These are phyloP conservation scores for Ogataea philodendri DNA, from an alignment of 805 yeast species.

Conservation along the genomic window DNA sequence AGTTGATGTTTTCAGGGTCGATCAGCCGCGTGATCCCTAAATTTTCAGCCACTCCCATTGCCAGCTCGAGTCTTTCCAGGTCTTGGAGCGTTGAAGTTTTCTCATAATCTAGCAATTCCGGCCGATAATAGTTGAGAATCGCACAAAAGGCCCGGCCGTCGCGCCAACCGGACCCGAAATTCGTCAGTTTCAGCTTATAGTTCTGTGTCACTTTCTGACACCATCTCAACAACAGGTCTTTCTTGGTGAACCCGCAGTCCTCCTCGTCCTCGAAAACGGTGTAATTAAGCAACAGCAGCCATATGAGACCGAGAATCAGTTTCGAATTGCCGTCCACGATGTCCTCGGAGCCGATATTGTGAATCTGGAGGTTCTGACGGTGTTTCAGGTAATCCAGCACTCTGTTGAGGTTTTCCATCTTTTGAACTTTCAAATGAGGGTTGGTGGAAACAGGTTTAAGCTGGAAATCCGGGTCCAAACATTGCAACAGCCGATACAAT, in stretches of 20 bases:
- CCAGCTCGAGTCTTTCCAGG: constrained; percentile 34
- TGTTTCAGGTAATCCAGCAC: constrained; percentile 41
- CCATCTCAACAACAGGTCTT: constrained; percentile 51
- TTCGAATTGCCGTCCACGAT: constrained; percentile 48
- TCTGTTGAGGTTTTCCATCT: constrained; percentile 45
- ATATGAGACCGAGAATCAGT: constrained; percentile 45
- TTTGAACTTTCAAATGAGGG: constrained; percentile 45
- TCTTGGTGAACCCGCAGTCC: constrained; percentile 22
- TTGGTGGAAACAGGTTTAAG: constrained; percentile 31
- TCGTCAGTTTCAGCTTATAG: constrained; percentile 40
- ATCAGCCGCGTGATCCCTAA: constrained; percentile 52
- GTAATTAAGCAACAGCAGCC: constrained; percentile 46
- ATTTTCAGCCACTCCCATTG: constrained; percentile 43
- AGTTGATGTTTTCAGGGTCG: constrained; percentile 52
- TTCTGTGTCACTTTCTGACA: constrained; percentile 44
- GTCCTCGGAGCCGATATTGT: constrained; percentile 48
- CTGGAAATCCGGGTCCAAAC: constrained; percentile 25
- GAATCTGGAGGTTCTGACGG: constrained; percentile 38
- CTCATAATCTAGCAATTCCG: constrained; percentile 39
- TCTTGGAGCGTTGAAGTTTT: constrained; percentile 29
- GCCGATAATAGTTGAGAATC: constrained; percentile 40
- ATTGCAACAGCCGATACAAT: constrained; percentile 38
- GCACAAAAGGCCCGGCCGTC: constrained; percentile 49
- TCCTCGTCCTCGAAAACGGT: constrained; percentile 26
- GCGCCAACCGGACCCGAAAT: constrained; percentile 58